Conservation (phyloP, 495 filamentous ascomycete species). For the Oleoguttula mirabilis region DNA sequence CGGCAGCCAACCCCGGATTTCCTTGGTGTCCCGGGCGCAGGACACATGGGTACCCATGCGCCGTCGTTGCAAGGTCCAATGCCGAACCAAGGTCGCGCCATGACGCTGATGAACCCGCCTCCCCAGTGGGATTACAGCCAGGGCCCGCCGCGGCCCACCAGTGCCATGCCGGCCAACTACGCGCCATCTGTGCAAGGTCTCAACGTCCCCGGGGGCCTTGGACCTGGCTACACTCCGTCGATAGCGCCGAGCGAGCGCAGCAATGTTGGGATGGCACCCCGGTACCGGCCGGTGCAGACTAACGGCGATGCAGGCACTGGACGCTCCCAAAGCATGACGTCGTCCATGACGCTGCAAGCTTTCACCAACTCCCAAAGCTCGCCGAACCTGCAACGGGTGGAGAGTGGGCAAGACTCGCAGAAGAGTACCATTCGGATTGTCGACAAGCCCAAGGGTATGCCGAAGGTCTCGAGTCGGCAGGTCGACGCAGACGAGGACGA, state of each 20-base stretch:
- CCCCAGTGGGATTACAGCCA: constrained; percentile 1
- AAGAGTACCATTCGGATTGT: constrained; percentile 12
- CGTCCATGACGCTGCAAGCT: constrained; percentile 23
- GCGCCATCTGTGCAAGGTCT: constrained; percentile 8
- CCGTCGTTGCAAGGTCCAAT: background rate
- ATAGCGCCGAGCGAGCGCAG: constrained; percentile 92
- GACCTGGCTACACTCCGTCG: constrained; percentile 50
- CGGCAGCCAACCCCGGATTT: constrained; percentile 11
- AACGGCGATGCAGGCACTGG: constrained; percentile 19
- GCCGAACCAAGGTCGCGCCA: constrained; percentile 14
- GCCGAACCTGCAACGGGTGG: background rate
- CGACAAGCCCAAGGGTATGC: constrained; percentile 18
- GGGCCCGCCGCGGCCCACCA: constrained; percentile 3
- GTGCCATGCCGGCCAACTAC: constrained; percentile 12
- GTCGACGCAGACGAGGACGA: constrained; percentile 53
- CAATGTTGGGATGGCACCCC: constrained; percentile 75
- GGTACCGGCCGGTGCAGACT: constrained; percentile 82
- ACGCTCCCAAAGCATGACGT: constrained; percentile 28
- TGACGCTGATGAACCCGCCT: constrained; percentile 23
- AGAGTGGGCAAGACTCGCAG: background rate
- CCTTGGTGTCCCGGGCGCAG: constrained; percentile 6
- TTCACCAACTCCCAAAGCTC: constrained; percentile 4
- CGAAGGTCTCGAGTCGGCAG: constrained; percentile 4
- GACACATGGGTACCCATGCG: constrained; percentile 10
- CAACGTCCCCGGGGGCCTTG: constrained; percentile 35